phyloP scores from a whole-genome alignment of 2,329 filamentous ascomycete genomes.

The Sclerotinia subarctica region DNA sequence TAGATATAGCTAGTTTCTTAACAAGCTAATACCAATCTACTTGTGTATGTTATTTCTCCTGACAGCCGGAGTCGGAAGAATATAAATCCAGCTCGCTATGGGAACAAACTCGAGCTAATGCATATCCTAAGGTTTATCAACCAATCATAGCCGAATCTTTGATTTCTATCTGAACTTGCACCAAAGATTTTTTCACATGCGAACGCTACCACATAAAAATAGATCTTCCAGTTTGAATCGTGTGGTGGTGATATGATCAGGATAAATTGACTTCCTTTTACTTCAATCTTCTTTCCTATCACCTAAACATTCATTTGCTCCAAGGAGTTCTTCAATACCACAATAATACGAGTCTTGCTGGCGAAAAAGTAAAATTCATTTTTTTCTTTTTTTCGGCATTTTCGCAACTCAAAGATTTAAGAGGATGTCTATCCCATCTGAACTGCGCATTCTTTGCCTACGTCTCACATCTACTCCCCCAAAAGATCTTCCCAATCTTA shows the following conservation, averaged over 20 bases:
- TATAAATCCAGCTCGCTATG: neutral
- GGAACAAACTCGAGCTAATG: too few relatives aligned
- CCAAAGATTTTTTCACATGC: too few relatives aligned
- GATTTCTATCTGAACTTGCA: neutral
- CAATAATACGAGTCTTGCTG: neutral
- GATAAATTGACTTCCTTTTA: neutral
- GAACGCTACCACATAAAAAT: neutral
- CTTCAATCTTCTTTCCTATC: neutral
- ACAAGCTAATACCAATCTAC: too few relatives aligned
- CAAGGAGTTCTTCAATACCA: too few relatives aligned
- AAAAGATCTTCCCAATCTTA: conserved; percentile 69
- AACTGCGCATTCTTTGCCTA: conserved; percentile 63
- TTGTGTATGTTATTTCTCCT: neutral
- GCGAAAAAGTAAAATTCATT: neutral
- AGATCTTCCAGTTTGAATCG: neutral
- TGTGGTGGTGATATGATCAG: neutral
- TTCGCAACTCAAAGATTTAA: neutral
- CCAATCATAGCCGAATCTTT: neutral
- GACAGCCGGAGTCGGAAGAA: neutral
- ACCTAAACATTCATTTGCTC: neutral
- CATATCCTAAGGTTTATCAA: too few relatives aligned
- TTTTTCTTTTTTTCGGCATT: neutral
- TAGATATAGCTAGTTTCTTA: too few relatives aligned
- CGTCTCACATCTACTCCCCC: conserved; percentile 68
- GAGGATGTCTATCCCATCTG: conserved; percentile 45